phyloP scores from a whole-genome alignment of 257 asterid species.

The Fraxinus americana region DNA sequence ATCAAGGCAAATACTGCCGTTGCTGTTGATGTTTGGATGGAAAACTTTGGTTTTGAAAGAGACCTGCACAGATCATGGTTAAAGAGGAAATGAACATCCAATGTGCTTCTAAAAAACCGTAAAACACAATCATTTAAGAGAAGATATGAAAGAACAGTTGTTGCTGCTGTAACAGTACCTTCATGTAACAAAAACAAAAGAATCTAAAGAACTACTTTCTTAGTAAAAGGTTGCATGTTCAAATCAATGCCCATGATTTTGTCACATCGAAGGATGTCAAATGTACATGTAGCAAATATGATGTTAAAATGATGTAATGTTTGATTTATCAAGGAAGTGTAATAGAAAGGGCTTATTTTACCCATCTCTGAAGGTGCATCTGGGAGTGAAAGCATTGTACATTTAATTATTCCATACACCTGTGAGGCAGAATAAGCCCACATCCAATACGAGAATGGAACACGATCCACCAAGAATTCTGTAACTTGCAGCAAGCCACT shows the following conservation, averaged over 20 bases:
- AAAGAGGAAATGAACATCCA: not conserved
- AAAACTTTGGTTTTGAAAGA: slow-evolving; percentile 52
- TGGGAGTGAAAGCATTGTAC: not conserved
- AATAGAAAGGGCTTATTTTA: not conserved
- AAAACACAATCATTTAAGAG: not conserved
- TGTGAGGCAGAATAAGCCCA: not conserved
- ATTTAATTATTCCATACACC: not conserved
- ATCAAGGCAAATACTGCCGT: slow-evolving; percentile 54
- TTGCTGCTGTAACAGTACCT: not conserved
- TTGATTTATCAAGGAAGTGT: not conserved
- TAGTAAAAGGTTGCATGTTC: not conserved
- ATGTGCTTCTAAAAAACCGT: not conserved
- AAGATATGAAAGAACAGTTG: not conserved
- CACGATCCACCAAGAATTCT: not conserved
- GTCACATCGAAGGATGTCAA: too few species aligned
- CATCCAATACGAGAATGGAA: not conserved
- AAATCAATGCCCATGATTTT: too few species aligned
- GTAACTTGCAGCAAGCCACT: not conserved
- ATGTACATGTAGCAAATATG: too few species aligned
- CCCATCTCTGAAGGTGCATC: not conserved
- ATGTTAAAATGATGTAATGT: not conserved
- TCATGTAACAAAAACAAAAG: not conserved
- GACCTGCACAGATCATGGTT: slow-evolving; percentile 34
- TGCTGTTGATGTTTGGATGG: slow-evolving; percentile 56
- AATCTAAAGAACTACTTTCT: not conserved